Evolutionary conservation across 345 rosid genomes (phyloP).

Genomic region (Psidium guajava): DNA sequence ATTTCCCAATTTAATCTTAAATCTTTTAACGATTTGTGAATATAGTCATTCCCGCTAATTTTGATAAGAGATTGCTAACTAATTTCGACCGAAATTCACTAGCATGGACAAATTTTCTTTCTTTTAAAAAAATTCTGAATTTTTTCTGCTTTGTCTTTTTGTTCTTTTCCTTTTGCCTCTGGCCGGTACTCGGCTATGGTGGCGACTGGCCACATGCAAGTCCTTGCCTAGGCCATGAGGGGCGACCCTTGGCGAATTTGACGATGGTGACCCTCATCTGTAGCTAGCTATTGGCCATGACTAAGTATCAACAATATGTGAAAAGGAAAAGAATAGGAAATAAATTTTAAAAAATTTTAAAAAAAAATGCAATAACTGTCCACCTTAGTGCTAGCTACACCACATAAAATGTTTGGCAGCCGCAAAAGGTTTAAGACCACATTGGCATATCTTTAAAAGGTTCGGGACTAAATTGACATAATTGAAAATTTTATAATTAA

Average conservation of each 20-base stretch:
- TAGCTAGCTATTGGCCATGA: not conserved
- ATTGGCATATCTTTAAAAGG: not conserved
- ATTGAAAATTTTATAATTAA: not conserved
- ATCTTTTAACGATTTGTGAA: not conserved
- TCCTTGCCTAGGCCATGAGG: too few species aligned
- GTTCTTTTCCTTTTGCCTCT: not conserved
- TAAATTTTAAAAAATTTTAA: not conserved
- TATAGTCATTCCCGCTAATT: not conserved
- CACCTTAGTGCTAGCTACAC: fast-evolving
- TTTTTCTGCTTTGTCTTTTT: not conserved
- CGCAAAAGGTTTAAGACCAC: not conserved
- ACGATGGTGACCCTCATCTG: too few species aligned
- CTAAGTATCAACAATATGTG: not conserved
- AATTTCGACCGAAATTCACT: not conserved
- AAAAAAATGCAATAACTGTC: not conserved
- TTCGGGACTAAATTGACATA: not conserved
- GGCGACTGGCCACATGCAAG: not conserved
- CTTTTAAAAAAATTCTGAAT: not conserved
- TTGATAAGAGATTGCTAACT: not conserved
- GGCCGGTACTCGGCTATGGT: too few species aligned
- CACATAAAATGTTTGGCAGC: not conserved
- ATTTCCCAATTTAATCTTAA: too few species aligned
- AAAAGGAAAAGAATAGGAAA: not conserved
- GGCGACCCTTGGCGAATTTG: too few species aligned
- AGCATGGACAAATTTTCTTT: not conserved